Evolutionary conservation across 106 monocot species (phyloP).

Genomic region (Dactylorhiza incarnata): DNA sequence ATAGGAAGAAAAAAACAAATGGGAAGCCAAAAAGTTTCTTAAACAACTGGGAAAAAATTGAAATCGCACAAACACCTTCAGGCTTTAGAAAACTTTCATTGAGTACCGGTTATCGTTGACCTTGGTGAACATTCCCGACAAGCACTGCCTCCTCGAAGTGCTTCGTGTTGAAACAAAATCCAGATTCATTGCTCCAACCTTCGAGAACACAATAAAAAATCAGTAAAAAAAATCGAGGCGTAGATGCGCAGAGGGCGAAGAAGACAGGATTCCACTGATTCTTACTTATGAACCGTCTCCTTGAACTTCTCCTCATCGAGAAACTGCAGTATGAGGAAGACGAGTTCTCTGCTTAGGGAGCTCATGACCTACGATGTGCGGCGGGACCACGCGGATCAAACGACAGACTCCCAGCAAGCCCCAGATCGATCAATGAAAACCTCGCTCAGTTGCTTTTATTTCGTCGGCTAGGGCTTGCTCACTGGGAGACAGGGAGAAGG

Average conservation of each 20-base stretch:
- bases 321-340: constrained; percentile 30
- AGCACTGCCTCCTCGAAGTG: constrained; percentile 42
- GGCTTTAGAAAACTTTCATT: constrained; percentile 49
- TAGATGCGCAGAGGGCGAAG: neutral
- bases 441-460: no score
- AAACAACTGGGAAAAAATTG: no score
- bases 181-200: constrained; percentile 61
- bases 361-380: constrained; percentile 1
- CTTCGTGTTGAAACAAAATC: constrained; percentile 59
- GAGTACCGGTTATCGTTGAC: constrained; percentile 49
- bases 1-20: no score
- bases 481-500: no score
- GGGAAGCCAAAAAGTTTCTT: no score
- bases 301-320: constrained; percentile 26
- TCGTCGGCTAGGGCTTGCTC: no score
- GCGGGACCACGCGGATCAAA: no score
- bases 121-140: constrained; percentile 41
- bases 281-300: constrained; percentile 28
- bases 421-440: neutral
- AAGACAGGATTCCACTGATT: constrained; percentile 4
- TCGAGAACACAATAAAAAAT: neutral
- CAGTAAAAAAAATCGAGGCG: neutral
- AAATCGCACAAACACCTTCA: no score
- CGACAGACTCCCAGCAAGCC: neutral
- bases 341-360: constrained; percentile 15